Evolutionary conservation across 2,329 filamentous ascomycete genomes (phyloP), one percentile per base, ranked within the genome.

Genomic region (Colletotrichum somersetense): DNA sequence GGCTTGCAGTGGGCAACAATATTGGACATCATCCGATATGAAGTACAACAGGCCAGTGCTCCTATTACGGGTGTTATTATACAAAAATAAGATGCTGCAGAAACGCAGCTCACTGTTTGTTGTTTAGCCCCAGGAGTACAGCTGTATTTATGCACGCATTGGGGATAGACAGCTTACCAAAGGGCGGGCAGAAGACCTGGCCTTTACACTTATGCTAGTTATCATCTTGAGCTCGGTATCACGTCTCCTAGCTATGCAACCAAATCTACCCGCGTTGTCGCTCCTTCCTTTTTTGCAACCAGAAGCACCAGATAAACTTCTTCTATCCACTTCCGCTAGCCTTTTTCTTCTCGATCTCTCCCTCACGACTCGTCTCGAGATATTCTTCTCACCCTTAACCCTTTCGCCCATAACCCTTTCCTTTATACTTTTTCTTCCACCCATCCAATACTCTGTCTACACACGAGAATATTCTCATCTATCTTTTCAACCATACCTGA

Each of bases 251-350:
- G 50, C 18, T 26, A 42, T 38, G 10, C 12, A 20, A 53, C 33
- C 33, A 40, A 14, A 1, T 33, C 20, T 16, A 26, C n/a, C 18
- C 20, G 12, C 23, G 12, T 56, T 26, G 23, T 23, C 3, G 40
- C 14, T 67, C 42, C 46, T 71, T 62, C 56, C 56, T 50, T 18
- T 3, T 26, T 56, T 56, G n/a, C 26, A 50, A 58, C 18, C 40
- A 56, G 30, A 23, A 67, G 14, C 23, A 26, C 8, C n/a, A 12
- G 20, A 35, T 16, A 26, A 62, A 52, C 5, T 33, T 12, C 55
- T 44, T 16, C 14, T 40, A 48, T 48, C 33, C 30, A 26, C 6
- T 2, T 20, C 40, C 16, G 23, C 55, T 42, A 14, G 5, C 23
- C 58, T 12, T 12, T 44, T 18, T 30, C 10, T 46, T 18, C 38